Base-by-base conservation (phyloP, 2,329 filamentous ascomycete species). In the Sarocladium kiliense region DNA sequence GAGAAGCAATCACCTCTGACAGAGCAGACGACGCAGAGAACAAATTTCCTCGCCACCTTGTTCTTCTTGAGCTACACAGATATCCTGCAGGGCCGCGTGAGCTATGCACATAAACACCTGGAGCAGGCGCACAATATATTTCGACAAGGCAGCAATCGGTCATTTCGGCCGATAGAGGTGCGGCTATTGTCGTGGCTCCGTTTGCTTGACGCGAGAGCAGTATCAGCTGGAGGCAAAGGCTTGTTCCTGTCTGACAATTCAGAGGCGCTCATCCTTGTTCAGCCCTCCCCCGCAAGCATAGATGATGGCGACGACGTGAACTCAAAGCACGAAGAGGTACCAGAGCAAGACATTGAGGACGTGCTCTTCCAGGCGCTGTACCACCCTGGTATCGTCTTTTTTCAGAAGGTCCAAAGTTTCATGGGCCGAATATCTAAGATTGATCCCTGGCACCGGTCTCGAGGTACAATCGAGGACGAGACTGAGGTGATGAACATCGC, bases 361-460 rank as follows among this genome's bases (percentile, higher is more conserved):
- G 74, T 78, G 1, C 66, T 83, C 0, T 81, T 81, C 57, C 77
- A 81, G 57, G 72, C 78, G 0, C 64, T 82, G 2, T 81, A 80
- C 58, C 75, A 79, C 16, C 79, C 78, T 0, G 78, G 78, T 0
- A 75, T 81, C 25, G 68, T 78, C 2, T 83, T 84, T 63, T 83
- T 80, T 59, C 79, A 82, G 55, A 79, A 81, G 57, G 77, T 82
- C 0, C 79, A 80, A 61, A 78, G 75, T 37, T 81, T 82, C 61
- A 80, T 81, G 68, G 79, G 79, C 2, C 71, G 77, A 4, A 81
- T 82, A 49, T 78, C 79, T 5, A 74, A 76, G 55, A 81, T 82
- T 54, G 78, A 82, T 55, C 78, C 74, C 1, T 82, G 78, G 77
- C 79, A 82, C 62, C 74, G 79, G 11, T 74, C 73, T 21, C 73